phyloP scores from a whole-genome alignment of 163 green algal genomes.

The Scenedesmus sp. region DNA sequence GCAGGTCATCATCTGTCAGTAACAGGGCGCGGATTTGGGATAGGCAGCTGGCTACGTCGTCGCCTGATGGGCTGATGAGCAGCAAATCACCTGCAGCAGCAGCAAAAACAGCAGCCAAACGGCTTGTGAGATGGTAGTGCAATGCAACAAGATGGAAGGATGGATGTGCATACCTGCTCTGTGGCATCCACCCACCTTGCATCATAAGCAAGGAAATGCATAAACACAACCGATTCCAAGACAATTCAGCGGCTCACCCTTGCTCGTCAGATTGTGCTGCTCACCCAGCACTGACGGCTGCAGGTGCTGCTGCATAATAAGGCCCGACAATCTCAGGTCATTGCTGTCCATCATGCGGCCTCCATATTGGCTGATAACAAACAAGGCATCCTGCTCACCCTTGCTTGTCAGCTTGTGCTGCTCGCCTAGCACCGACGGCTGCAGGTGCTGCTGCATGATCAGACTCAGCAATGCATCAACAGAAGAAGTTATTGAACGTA shows the following conservation, averaged over 20 bases:
- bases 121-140: no score
- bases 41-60: background rate
- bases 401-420: constrained; percentile 63
- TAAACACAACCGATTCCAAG: no score
- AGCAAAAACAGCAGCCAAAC: constrained; percentile 25
- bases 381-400: background rate
- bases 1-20: no score
- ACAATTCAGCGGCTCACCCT: constrained; percentile 13
- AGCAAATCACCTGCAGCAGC: background rate
- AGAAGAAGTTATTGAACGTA: no score
- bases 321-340: constrained; percentile 78
- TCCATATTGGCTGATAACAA: constrained; percentile 65
- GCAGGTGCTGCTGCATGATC: constrained; percentile 77
- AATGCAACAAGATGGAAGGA: no score
- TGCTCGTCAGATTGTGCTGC: constrained; percentile 62
- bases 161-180: no score
- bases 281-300: constrained; percentile 62
- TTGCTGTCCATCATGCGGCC: constrained; percentile 85
- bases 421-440: constrained; percentile 60
- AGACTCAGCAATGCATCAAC: constrained; percentile 65
- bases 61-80: background rate
- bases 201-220: no score
- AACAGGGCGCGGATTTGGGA: background rate
- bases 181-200: no score
- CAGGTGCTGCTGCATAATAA: constrained; percentile 77